Conservation (phyloP, 2,329 filamentous ascomycete species). For the Fusarium sp. region DNA sequence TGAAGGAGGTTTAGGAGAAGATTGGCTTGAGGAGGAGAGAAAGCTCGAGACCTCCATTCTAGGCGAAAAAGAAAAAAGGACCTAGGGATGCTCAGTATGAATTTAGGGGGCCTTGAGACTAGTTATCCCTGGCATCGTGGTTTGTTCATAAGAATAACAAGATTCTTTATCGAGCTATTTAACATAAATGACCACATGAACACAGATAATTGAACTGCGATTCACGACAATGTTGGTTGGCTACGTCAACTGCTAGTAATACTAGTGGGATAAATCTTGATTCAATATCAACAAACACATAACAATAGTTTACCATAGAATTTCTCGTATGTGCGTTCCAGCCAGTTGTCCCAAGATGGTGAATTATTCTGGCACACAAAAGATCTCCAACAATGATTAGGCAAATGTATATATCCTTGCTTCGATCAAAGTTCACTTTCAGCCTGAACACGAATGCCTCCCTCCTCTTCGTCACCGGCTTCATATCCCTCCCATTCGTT, state of each 20-base stretch:
- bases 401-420: not conserved
- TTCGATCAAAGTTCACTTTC: constrained; percentile 26
- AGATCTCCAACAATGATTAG: not conserved
- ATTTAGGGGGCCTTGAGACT: not conserved
- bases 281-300: not conserved
- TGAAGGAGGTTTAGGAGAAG: not conserved
- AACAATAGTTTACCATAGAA: not conserved
- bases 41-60: not conserved
- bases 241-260: no score
- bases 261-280: not conserved
- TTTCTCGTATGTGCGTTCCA: not conserved
- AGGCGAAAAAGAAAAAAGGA: not conserved
- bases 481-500: not conserved
- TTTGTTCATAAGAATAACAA: not conserved
- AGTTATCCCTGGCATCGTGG: not conserved
- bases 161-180: not conserved
- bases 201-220: not conserved
- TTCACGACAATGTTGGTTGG: not conserved
- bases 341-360: not conserved
- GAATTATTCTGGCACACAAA: not conserved
- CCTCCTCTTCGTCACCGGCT: not conserved
- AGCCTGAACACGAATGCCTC: constrained; percentile 16
- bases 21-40: not conserved
- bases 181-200: not conserved
- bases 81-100: not conserved